Evolutionary conservation across 352 stramenopile species (phyloP), one percentile per base, ranked within the genome.

Genomic region (Thraustochytrium sp.): DNA sequence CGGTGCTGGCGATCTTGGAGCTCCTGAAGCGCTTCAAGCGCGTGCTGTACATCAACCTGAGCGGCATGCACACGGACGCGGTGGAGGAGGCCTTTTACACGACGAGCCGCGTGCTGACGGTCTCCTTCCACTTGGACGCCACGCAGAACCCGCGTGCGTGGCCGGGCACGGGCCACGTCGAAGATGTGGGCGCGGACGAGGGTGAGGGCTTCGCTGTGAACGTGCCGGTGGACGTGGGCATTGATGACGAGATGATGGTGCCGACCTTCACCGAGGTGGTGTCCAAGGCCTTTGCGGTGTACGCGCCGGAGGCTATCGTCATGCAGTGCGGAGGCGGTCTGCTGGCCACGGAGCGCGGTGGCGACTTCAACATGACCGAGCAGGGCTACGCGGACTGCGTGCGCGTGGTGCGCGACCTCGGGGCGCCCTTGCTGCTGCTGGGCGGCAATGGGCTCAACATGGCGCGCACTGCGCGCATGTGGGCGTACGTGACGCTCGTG

Each of bases 31-130:
- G 92, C 18, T 95, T 99, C 87, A 90, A 94, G 4, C 89, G 97
- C 16, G 96, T 99, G 23, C 86, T 99, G 16, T 99, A 99, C 89
- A 97, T 99, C 88, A 96, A 99, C 87, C 98, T 99, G 88, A 96
- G 99, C 87, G 94, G 98, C 16, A 95, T 99, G 86, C 96, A 99
- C 85, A 96, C 96, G 37, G 96, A 99, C 87, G 96, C 96, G n/a
- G 96, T 99, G 8, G 97, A 94, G 91, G 97, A 98, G 91, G 96
- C 86, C 87, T 99, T 95, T 85, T 97, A 97, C 94, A 97, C 89
- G 29, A 98, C 96, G 3, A 94, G 98, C 87, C 90, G 96, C n/a
- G 97, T 99, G 72, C 98, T 99, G 95, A 99, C 96, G 0, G 92
- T 98, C 29, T 98, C 92, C 46, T 98, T 99, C 86, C 97, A 99